These are phyloP conservation scores for Colletotrichum brevisporum DNA, from an alignment of 2,329 filamentous ascomycete genomes.

Conservation along the genomic window DNA sequence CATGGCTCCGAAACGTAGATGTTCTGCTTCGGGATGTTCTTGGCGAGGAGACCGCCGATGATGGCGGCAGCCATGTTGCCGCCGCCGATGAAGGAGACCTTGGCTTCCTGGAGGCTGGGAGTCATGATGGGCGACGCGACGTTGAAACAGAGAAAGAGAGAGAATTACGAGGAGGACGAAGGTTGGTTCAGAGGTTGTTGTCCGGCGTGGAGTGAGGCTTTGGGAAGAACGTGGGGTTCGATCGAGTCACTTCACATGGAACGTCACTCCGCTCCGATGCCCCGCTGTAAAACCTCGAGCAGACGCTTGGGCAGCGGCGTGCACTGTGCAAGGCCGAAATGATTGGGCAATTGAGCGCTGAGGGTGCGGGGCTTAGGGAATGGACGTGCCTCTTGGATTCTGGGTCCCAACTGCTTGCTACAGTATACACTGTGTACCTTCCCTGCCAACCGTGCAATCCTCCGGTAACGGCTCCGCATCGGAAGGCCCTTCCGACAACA, in stretches of 20 bases:
- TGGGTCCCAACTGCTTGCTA: no score
- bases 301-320: background rate
- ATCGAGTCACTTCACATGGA: background rate
- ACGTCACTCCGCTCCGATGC: background rate
- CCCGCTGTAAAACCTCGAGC: background rate
- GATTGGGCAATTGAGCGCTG: background rate
- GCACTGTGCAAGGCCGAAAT: background rate
- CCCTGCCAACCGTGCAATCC: background rate
- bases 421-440: no score
- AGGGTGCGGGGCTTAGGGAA: no score
- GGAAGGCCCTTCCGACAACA: background rate
- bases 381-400: no score
- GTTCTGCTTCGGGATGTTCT: slow-evolving; percentile 59
- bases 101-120: slow-evolving; percentile 32
- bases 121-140: slow-evolving; percentile 19
- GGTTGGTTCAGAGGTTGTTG: background rate
- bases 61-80: slow-evolving; percentile 69
- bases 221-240: background rate
- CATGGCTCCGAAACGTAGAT: slow-evolving; percentile 65
- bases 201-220: background rate
- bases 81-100: slow-evolving; percentile 51
- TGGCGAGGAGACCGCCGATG: slow-evolving; percentile 62
- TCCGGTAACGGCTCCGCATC: background rate
- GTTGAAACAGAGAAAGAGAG: no score
- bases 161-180: background rate